Conservation (phyloP, 2,329 filamentous ascomycete genomes). For the Tricladium varicosporioides region DNA sequence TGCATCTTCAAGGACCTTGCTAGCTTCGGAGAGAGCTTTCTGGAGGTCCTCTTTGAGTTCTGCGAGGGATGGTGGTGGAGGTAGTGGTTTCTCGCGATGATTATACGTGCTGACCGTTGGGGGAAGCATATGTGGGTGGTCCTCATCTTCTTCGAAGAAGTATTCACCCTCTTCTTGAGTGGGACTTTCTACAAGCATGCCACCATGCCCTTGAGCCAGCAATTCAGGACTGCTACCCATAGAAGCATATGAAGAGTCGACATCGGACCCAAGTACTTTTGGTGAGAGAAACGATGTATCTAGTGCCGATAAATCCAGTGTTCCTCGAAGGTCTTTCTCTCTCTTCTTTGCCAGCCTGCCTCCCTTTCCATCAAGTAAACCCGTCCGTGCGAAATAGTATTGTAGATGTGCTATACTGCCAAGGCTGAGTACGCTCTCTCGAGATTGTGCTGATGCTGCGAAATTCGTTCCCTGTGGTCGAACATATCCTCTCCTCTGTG, state of each 20-base stretch:
- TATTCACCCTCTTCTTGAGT: slow-evolving; percentile 46
- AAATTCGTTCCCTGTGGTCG: slow-evolving; percentile 55
- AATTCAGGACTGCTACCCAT: slow-evolving; percentile 59
- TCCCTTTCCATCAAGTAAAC: slow-evolving; percentile 88
- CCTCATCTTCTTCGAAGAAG: slow-evolving; percentile 52
- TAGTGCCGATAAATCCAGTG: slow-evolving; percentile 56
- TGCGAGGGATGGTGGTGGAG: slow-evolving; percentile 78
- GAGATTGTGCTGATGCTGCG: slow-evolving; percentile 81
- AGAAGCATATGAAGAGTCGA: slow-evolving; percentile 59
- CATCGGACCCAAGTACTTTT: slow-evolving; percentile 45
- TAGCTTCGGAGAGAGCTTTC: slow-evolving; percentile 66
- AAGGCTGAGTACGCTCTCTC: slow-evolving; percentile 93
- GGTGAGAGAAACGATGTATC: slow-evolving; percentile 44
- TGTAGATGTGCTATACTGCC: slow-evolving; percentile 97
- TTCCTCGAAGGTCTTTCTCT: slow-evolving; percentile 50
- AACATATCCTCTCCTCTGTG: slow-evolving; percentile 40
- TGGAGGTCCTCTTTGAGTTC: slow-evolving; percentile 72
- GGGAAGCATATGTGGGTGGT: slow-evolving; percentile 80
- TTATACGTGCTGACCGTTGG: slow-evolving; percentile 97
- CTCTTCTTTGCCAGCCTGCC: slow-evolving; percentile 77
- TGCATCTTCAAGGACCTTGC: slow-evolving; percentile 63
- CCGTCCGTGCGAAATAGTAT: slow-evolving; percentile 96
- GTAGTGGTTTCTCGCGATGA: slow-evolving; percentile 74
- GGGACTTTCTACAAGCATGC: slow-evolving; percentile 37
- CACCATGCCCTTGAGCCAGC: slow-evolving; percentile 33